Conservation (phyloP, 1,284 basidiomycete species). For the Fomitopsis schrenkii region DNA sequence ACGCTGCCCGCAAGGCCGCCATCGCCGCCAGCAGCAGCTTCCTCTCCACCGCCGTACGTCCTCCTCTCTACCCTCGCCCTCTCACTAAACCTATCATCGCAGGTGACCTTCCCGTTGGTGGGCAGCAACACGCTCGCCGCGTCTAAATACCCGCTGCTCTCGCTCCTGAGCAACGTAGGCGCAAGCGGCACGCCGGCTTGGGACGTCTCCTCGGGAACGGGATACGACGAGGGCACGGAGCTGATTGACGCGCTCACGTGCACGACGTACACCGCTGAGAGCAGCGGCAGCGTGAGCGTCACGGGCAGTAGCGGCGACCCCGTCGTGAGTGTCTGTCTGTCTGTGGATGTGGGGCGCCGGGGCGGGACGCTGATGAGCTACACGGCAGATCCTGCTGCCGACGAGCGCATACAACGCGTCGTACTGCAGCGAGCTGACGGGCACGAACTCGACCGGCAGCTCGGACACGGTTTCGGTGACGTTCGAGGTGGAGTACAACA, state of each 20-base stretch:
- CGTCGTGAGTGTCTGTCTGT: constrained; percentile 28
- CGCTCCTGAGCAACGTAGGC: constrained; percentile 68
- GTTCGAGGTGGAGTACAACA: constrained; percentile 64
- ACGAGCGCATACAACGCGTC: constrained; percentile 15
- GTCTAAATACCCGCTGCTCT: constrained; percentile 62
- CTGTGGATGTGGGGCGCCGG: too few species aligned
- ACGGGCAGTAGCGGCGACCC: constrained; percentile 35
- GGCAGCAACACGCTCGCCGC: constrained; percentile 49
- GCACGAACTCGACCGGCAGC: constrained; percentile 28
- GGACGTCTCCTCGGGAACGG: constrained; percentile 38
- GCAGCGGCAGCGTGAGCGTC: constrained; percentile 38
- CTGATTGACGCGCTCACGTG: constrained; percentile 65
- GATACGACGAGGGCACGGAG: constrained; percentile 41
- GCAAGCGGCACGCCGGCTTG: constrained; percentile 33
- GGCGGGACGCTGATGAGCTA: not conserved
- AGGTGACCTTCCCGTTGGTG: constrained; percentile 44
- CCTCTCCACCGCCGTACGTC: constrained; percentile 38
- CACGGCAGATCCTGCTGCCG: constrained; percentile 21
- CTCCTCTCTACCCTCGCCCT: not conserved
- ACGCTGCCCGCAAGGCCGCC: constrained; percentile 57
- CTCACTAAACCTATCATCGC: not conserved
- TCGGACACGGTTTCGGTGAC: constrained; percentile 46
- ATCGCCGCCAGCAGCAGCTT: constrained; percentile 43
- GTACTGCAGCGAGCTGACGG: not conserved
- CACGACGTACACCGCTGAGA: constrained; percentile 38